Conservation (phyloP, 2,329 filamentous ascomycete species). For the Aspergillus sp. region DNA sequence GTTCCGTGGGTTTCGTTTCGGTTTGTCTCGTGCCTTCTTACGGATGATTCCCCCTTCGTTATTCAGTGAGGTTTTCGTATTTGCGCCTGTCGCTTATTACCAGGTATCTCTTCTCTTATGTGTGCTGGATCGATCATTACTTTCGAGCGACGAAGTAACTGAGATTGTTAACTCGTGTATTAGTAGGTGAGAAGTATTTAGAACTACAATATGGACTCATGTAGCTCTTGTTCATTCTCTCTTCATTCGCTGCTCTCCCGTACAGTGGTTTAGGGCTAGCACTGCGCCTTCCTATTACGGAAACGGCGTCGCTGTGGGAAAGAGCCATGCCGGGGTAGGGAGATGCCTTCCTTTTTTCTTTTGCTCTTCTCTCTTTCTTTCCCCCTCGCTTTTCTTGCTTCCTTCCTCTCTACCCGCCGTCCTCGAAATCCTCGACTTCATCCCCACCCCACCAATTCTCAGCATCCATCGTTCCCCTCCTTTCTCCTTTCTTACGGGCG, state of each 20-base stretch:
- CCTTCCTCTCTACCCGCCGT: neutral
- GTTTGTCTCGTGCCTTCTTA: slow-evolving; percentile 5
- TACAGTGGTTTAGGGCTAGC: neutral
- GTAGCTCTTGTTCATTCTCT: no score
- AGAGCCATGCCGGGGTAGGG: neutral
- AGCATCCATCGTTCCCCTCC: neutral
- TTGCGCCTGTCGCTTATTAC: slow-evolving; percentile 2
- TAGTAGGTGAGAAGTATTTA: no score
- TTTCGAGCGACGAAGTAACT: no score
- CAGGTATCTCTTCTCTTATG: no score
- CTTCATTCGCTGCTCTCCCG: neutral
- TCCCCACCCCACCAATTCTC: no score
- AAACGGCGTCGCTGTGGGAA: neutral
- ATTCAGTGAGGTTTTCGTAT: slow-evolving; percentile 10
- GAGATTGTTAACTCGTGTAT: no score
- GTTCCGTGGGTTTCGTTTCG: no score
- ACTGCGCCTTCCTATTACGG: no score
- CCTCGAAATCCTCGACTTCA: slow-evolving; percentile 1
- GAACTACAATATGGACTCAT: no score
- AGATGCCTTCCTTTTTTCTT: neutral
- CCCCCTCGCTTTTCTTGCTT: slow-evolving; percentile 3
- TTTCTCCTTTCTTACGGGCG: neutral
- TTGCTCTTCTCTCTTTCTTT: neutral
- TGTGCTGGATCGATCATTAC: no score
- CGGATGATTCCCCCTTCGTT: slow-evolving; percentile 26